Percentiles rank a stretch among this genome's conserved stretches.
Conservation (phyloP, 139 green algal species). For the Chlorella sp. region DNA sequence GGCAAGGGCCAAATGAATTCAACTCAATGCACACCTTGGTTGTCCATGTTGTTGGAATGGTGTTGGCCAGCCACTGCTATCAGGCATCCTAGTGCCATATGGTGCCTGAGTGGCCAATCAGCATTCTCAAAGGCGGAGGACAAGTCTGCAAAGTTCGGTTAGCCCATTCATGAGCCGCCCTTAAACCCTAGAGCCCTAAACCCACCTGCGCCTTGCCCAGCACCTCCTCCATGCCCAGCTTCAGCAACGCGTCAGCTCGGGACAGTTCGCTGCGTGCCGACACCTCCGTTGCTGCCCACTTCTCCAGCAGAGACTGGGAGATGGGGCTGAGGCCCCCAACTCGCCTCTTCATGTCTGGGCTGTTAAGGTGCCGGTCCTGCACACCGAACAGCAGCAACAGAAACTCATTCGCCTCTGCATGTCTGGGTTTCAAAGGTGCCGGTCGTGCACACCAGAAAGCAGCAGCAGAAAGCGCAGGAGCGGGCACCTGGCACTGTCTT, state of each 20-base stretch:
- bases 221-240: slow-evolving; percentile 25
- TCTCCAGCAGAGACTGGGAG: not conserved
- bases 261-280: slow-evolving; percentile 2
- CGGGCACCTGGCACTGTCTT: no score
- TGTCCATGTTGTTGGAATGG: not conserved
- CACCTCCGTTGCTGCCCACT: slow-evolving; percentile 8
- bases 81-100: no score
- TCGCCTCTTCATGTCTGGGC: no score
- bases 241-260: slow-evolving; percentile 25
- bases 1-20: not conserved
- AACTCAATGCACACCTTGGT: not conserved
- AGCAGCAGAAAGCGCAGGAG: no score
- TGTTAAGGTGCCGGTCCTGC: not conserved
- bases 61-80: no score
- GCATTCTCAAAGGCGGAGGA: not conserved
- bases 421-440: not conserved
- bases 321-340: not conserved
- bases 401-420: not conserved
- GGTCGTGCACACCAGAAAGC: not conserved
- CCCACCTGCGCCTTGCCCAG: slow-evolving; percentile 35
- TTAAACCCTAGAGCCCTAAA: not conserved
- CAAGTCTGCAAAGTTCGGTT: no score
- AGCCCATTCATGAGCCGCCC: not conserved
- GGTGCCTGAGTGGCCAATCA: not conserved
- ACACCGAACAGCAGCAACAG: not conserved